Evolutionary conservation across 306 rosid genomes (phyloP).

Genomic region (Quercus bicolor): DNA sequence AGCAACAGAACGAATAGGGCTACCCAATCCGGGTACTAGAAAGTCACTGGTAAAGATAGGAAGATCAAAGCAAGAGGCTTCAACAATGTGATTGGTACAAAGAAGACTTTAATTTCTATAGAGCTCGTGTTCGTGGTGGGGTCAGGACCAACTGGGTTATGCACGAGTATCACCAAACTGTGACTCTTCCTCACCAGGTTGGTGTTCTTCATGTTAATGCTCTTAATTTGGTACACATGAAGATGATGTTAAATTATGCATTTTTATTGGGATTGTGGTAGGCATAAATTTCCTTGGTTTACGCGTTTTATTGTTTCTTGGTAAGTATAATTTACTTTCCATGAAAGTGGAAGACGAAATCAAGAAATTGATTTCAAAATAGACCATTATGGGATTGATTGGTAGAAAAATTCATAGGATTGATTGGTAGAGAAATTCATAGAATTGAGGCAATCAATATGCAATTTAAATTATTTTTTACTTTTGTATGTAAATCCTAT

Average conservation of each 20-base stretch:
- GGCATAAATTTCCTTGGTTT: background rate
- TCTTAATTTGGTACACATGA: background rate
- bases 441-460: too few species aligned
- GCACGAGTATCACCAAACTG: slow-evolving; percentile 52
- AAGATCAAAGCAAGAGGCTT: slow-evolving; percentile 17
- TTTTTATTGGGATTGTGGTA: background rate
- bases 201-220: background rate
- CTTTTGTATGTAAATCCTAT: too few species aligned
- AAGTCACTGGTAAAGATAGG: slow-evolving; percentile 48
- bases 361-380: too few species aligned
- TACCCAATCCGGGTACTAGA: slow-evolving; percentile 63
- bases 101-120: slow-evolving; percentile 59
- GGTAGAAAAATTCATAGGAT: background rate
- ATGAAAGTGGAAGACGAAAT: too few species aligned
- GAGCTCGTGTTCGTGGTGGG: slow-evolving; percentile 24
- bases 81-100: slow-evolving; percentile 40
- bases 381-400: too few species aligned
- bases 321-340: too few species aligned
- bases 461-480: too few species aligned
- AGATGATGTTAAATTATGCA: background rate
- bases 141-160: slow-evolving; percentile 49
- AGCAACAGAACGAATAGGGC: slow-evolving; percentile 33
- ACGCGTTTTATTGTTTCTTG: too few species aligned
- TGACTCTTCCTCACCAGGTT: slow-evolving; percentile 33
- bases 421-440: too few species aligned